phyloP scores from a whole-genome alignment of 371 early-diverging fungal genomes.

The Haplosporangium sp. region DNA sequence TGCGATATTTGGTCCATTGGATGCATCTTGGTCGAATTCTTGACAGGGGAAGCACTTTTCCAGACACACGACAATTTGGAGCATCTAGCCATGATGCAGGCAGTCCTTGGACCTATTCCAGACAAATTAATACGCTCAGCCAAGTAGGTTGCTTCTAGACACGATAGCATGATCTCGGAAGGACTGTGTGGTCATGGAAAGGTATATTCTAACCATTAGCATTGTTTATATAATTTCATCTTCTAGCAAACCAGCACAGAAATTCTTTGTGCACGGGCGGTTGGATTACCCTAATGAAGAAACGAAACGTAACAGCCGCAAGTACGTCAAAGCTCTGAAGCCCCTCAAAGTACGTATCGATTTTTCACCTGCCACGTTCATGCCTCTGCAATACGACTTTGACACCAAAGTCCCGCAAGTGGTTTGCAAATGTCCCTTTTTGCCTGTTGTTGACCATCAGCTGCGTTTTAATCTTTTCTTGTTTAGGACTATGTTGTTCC shows the following conservation, averaged over 20 bases:
- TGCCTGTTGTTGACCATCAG: background rate
- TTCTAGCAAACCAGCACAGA: slow-evolving; percentile 61
- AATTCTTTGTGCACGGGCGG: slow-evolving; percentile 68
- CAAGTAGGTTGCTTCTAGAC: slow-evolving; percentile 41
- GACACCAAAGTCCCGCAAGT: too few species aligned
- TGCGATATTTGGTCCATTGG: slow-evolving; percentile 99
- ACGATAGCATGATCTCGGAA: background rate
- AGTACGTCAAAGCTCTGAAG: slow-evolving; percentile 73
- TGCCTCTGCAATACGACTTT: too few species aligned
- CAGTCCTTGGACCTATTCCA: slow-evolving; percentile 66
- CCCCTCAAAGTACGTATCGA: slow-evolving; percentile 62
- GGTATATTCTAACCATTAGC: background rate
- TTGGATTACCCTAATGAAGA: slow-evolving; percentile 75
- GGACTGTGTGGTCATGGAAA: background rate
- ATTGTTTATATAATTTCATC: slow-evolving; percentile 1
- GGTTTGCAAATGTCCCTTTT: background rate
- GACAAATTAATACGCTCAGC: slow-evolving; percentile 55
- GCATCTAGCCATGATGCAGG: slow-evolving; percentile 82
- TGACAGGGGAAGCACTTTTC: slow-evolving; percentile 95
- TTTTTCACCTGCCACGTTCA: background rate
- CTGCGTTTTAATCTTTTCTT: background rate
- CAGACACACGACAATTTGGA: slow-evolving; percentile 90
- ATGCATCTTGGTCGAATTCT: slow-evolving; percentile 94
- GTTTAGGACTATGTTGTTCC: slow-evolving; percentile 41
- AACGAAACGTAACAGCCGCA: slow-evolving; percentile 71